phyloP scores from a whole-genome alignment of 495 filamentous ascomycete species.

The Daldinia caldariorum region DNA sequence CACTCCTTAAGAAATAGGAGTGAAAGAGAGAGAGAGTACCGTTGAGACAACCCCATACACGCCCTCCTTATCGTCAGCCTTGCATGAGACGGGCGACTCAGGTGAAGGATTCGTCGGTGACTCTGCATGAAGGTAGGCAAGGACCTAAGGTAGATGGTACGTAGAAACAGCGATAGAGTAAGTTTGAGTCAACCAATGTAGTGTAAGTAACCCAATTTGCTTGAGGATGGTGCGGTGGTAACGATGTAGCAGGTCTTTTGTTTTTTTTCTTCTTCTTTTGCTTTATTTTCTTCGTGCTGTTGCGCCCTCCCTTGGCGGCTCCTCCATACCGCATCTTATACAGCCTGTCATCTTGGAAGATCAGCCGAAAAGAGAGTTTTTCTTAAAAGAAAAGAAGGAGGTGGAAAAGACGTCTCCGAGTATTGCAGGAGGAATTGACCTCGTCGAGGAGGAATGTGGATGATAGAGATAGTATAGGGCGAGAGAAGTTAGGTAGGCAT shows the following conservation, averaged over 20 bases:
- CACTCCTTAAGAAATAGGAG: not conserved
- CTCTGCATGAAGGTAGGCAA: constrained; percentile 17
- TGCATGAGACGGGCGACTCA: constrained; percentile 38
- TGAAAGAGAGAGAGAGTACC: not conserved
- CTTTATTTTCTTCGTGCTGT: not conserved
- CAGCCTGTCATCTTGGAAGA: not conserved
- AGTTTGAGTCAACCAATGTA: not conserved
- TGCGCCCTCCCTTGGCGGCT: not conserved
- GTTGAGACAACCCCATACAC: constrained; percentile 9
- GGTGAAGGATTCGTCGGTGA: constrained; percentile 15
- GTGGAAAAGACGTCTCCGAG: not conserved
- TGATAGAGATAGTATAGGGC: not conserved
- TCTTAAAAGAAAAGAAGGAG: not conserved
- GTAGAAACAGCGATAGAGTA: constrained; percentile 27
- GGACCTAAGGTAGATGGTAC: not conserved
- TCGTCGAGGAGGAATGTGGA: constrained; percentile 1
- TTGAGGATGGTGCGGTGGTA: not conserved
- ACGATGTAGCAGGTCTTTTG: not conserved
- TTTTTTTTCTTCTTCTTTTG: not conserved
- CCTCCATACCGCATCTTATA: not conserved
- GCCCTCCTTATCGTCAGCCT: constrained; percentile 41
- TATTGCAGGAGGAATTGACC: not conserved
- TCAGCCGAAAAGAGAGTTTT: not conserved
- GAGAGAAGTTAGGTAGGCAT: too few relatives aligned
- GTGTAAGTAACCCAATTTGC: not conserved